Evolutionary conservation across 2,329 filamentous ascomycete genomes (phyloP).

Genomic region (Xylaria sp.): DNA sequence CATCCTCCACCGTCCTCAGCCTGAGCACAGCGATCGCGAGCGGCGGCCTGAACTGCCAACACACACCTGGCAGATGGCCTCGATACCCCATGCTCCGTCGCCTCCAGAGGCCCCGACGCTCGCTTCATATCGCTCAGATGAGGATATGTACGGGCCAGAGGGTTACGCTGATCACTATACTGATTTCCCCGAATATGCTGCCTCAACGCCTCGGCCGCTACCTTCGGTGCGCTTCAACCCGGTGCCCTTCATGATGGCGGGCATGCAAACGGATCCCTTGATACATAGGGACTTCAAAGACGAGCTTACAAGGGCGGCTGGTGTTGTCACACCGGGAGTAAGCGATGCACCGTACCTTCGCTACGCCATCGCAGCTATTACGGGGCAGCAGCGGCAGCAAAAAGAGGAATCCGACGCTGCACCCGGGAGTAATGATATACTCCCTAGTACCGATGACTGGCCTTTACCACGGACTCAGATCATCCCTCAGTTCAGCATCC

Average conservation of each 20-base stretch:
- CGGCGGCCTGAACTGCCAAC: constrained; percentile 34
- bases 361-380: constrained; percentile 88
- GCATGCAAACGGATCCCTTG: constrained; percentile 35
- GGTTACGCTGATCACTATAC: constrained; percentile 45
- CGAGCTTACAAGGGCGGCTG: constrained; percentile 55
- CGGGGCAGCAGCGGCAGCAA: constrained; percentile 72
- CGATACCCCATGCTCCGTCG: constrained; percentile 46
- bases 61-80: constrained; percentile 45
- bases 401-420: constrained; percentile 61
- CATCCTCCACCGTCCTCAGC: constrained; percentile 32
- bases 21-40: constrained; percentile 25
- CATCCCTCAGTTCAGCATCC: constrained; percentile 28
- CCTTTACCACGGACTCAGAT: constrained; percentile 29
- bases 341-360: constrained; percentile 89
- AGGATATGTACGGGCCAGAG: constrained; percentile 53
- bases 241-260: constrained; percentile 45
- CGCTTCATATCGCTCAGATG: constrained; percentile 41
- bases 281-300: constrained; percentile 53
- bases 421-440: constrained; percentile 19
- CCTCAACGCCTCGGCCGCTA: constrained; percentile 28
- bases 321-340: constrained; percentile 72
- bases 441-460: constrained; percentile 30
- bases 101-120: constrained; percentile 44
- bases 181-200: constrained; percentile 33
- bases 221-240: constrained; percentile 46